Evolutionary conservation across 139 green algal species (phyloP), one percentile per base, ranked within the genome.

Genomic region (Closterium sp.): DNA sequence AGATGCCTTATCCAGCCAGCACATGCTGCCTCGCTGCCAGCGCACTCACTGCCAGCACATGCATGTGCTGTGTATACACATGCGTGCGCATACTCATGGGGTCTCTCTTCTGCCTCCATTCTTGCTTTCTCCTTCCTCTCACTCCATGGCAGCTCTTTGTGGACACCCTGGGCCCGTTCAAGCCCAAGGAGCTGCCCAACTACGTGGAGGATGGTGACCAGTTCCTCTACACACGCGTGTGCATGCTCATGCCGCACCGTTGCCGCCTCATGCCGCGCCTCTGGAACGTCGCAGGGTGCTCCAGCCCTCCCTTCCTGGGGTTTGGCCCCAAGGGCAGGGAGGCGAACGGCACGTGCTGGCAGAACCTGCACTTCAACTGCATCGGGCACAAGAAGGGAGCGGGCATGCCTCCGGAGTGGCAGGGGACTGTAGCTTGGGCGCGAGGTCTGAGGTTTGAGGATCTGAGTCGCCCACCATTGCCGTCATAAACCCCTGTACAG

Each of bases 311-410:
- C 86, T 89, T 89, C 38, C 38, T 89, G 19, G 86, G 86, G 16
- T 25, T 86, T 25, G 23, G 83, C 21, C 19, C 12, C 83, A n/a
- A 7, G 21, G 83, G 83, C 19, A 16, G 25, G 12, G 83, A 86
- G 83, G 83, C 64, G 12, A 86, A 86, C 23, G 86, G 86, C 36
- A 89, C 36, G 36, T 89, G 86, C 86, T 89, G 86, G 86, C 36
- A 25, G 19, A 28, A 10, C 23, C 19, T 89, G 86, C 86, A 89
- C 38, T 89, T 89, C 86, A 89, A 89, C 86, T 89, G 86, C 86
- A 76, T 89, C 19, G 86, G 86, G 12, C 84, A 88, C 84, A 16
- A 10, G 33, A 83, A 16, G 64, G 64, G 64, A n/a, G n/a, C n/a
- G n/a, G n/a, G n/a, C n/a, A n/a, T n/a, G n/a, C n/a, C n/a, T n/a